Base-by-base conservation (phyloP, 2,329 filamentous ascomycete genomes). In the Fusarium cicatricum region DNA sequence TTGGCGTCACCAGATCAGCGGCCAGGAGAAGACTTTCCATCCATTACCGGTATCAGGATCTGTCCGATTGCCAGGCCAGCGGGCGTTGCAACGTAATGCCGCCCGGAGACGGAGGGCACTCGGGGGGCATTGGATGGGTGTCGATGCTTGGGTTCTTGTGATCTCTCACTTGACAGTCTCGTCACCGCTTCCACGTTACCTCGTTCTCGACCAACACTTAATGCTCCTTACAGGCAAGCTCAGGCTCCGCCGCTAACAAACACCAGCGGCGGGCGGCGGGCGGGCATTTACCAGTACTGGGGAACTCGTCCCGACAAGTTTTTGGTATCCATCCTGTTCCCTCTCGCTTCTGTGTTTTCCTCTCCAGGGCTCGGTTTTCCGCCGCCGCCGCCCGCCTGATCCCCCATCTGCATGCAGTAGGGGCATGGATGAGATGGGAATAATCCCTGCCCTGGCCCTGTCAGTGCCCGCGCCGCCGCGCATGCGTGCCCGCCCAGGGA, bases 401-500 rank as follows among this genome's bases (percentile, higher is more conserved):
- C 17, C 39, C 34, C 55, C 45, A 52, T 52, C 36, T 56, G 46
- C 59, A 55, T 31, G 59, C 59, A 63, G 55, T 50, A 45, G 16
- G 40, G 32, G 8, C 29, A 12, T 32, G 29, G 29, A n/a, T 10
- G 19, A 8, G 23, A 10, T 10, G 19, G 23, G 23, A 10, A 26
- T 12, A 23, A 53, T 17, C 59, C 60, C 40, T 60, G 59, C 26
- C 53, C 34, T 38, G 37, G 41, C 41, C 46, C 46, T 62, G 60
- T 45, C 55, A 63, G 45, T 64, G 55, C n/a, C n/a, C n/a, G n/a
- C n/a, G n/a, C n/a, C n/a, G n/a, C 60, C 60, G 55, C 52, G 55
- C 38, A 59, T 56, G 46, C 40, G 23, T 26, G 23, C 23, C 23
- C 23, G n/a, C n/a, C n/a, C n/a, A n/a, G 23, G 23, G 23, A 26